Conservation (phyloP, 768 basidiomycete species). For the button mushroom (Agaricus bisporus) region DNA sequence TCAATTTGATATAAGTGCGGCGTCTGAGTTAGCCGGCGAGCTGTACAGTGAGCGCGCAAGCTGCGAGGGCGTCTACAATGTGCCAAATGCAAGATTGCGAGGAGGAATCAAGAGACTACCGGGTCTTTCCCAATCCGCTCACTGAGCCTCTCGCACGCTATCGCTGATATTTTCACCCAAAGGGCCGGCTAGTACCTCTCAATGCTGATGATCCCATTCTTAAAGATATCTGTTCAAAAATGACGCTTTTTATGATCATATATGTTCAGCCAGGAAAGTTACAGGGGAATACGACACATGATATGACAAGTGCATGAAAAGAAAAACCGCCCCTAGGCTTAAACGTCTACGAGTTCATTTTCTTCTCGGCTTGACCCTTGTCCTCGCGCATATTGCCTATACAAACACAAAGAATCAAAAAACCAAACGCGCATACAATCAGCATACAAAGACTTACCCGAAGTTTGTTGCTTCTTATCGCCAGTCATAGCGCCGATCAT, state of each 20-base stretch:
- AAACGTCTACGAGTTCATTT: slow-evolving; percentile 36
- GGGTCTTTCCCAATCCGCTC: too few relatives aligned
- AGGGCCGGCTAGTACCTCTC: not conserved
- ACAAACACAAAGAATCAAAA: not conserved
- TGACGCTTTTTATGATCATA: not conserved
- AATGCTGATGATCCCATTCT: not conserved
- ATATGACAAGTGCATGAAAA: not conserved
- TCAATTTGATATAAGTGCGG: too few relatives aligned
- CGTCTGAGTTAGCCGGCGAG: too few relatives aligned
- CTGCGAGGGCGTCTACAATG: too few relatives aligned
- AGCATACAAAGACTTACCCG: slow-evolving; percentile 24
- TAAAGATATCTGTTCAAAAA: too few relatives aligned
- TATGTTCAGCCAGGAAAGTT: not conserved
- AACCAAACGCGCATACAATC: too few relatives aligned
- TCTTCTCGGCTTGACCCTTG: slow-evolving; percentile 36
- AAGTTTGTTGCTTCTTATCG: slow-evolving; percentile 37
- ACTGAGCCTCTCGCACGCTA: too few relatives aligned
- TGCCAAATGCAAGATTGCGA: too few relatives aligned
- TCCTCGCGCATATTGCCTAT: slow-evolving; percentile 16
- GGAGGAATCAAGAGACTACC: too few relatives aligned
- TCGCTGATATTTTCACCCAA: too few relatives aligned
- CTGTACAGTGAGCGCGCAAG: too few relatives aligned
- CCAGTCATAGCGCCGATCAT: slow-evolving; percentile 47
- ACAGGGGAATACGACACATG: not conserved
- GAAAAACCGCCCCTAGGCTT: not conserved